A percentile compares a stretch with the other conserved stretches of the same genome.
phyloP scores from a whole-genome alignment of 345 rosid genomes.

The Psidium guajava region DNA sequence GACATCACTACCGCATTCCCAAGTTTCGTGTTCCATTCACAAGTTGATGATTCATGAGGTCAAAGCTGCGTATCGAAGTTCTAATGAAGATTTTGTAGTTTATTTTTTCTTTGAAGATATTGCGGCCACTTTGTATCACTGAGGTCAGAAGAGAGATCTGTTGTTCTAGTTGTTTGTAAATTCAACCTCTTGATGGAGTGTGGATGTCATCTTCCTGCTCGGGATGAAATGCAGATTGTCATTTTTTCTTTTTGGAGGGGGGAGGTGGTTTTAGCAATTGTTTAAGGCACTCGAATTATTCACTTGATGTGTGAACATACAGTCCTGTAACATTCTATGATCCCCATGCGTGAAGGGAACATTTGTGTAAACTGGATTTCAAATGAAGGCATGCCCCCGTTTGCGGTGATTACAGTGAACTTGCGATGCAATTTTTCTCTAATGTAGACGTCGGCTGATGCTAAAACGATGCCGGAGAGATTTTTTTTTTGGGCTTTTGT shows the following conservation, averaged over 20 bases:
- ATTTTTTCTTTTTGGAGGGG: neutral
- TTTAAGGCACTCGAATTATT: neutral
- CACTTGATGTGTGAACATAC: neutral
- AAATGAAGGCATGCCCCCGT: neutral
- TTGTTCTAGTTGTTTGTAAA: neutral
- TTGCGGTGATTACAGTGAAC: neutral
- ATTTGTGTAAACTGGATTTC: neutral
- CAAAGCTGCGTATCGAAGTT: neutral
- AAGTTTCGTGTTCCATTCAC: constrained; percentile 96
- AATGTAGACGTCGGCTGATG: neutral
- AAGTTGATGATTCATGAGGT: constrained; percentile 75
- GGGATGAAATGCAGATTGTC: neutral
- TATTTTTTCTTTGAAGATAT: neutral
- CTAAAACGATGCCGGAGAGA: neutral
- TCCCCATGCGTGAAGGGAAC: neutral
- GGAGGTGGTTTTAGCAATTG: neutral
- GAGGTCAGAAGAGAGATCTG: neutral
- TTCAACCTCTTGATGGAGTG: neutral
- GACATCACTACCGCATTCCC: constrained; percentile 96
- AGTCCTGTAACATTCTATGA: neutral
- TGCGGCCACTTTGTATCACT: neutral
- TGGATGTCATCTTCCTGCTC: neutral
- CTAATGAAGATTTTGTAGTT: neutral
- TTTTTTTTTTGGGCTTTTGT: neutral
- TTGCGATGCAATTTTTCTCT: neutral